Evolutionary conservation across 345 rosid genomes (phyloP).

Genomic region (Citrus inodora): DNA sequence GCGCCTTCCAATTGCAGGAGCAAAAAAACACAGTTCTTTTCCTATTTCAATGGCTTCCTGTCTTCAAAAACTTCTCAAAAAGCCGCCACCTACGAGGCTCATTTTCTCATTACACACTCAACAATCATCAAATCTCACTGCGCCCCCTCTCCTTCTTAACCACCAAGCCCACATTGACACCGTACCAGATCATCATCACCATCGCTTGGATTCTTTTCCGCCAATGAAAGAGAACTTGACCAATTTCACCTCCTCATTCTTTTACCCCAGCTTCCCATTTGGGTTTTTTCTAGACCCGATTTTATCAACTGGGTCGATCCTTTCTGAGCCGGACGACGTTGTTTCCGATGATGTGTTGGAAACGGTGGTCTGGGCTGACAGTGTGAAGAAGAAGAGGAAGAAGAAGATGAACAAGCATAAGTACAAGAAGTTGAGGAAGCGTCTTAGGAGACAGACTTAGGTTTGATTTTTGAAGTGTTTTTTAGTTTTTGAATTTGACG

Average conservation of each 20-base stretch:
- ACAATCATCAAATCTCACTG: neutral
- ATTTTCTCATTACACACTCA: slow-evolving; percentile 9
- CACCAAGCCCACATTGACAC: neutral
- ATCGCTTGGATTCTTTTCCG: neutral
- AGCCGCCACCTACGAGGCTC: slow-evolving; percentile 2
- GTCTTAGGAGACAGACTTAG: slow-evolving; percentile 36
- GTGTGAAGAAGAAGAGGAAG: slow-evolving; percentile 75
- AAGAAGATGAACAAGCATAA: slow-evolving; percentile 74
- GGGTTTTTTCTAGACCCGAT: slow-evolving; percentile 19
- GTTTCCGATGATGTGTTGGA: slow-evolving; percentile 8
- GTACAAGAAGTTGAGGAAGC: slow-evolving; percentile 50
- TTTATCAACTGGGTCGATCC: slow-evolving; percentile 13
- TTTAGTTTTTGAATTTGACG: neutral
- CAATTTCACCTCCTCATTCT: neutral
- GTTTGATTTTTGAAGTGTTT: neutral
- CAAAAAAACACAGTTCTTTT: neutral
- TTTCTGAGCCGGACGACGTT: slow-evolving; percentile 13
- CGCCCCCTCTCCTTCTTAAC: neutral
- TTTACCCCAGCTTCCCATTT: slow-evolving; percentile 25
- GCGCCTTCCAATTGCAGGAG: neutral
- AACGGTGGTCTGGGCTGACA: slow-evolving; percentile 48
- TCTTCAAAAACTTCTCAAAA: slow-evolving; percentile 22
- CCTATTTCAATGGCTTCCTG: slow-evolving; percentile 16
- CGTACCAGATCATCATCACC: neutral
- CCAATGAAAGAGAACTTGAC: slow-evolving; percentile 4